Percentiles rank a stretch among this genome's conserved stretches.
Conservation (phyloP, 2,329 filamentous ascomycete genomes). For the Leptodontidium sp. region DNA sequence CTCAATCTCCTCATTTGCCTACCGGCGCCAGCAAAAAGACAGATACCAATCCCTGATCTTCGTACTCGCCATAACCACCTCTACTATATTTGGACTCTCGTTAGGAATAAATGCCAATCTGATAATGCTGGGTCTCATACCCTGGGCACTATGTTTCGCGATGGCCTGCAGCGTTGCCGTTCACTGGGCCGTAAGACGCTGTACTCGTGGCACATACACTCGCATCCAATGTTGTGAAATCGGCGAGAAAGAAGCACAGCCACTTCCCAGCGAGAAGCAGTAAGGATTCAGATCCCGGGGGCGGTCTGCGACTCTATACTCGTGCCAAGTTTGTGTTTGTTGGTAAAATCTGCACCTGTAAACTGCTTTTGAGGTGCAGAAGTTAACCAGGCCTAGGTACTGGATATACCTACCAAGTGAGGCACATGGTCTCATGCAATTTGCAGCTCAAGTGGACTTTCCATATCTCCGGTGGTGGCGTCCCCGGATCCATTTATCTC, state of each 20-base stretch:
- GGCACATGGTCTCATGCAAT: not conserved
- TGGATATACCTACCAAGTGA: not conserved
- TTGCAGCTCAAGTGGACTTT: not conserved
- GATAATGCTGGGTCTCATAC: conserved; percentile 48
- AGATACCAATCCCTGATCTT: conserved; percentile 47
- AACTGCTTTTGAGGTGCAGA: not conserved
- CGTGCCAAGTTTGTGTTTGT: not conserved
- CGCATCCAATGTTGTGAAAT: conserved; percentile 25
- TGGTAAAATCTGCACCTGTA: not conserved
- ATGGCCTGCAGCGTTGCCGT: conserved; percentile 47
- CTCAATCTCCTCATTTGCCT: conserved; percentile 49
- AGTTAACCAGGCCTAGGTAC: not conserved
- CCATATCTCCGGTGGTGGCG: not conserved
- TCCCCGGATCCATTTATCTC: not conserved
- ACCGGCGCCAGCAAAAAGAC: conserved; percentile 47
- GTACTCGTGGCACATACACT: conserved; percentile 33
- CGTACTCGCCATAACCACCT: conserved; percentile 38
- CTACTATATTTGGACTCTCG: conserved; percentile 41
- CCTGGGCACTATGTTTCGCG: conserved; percentile 49
- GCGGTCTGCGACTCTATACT: not conserved
- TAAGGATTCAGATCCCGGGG: conserved; percentile 15
- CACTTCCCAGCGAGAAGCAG: conserved; percentile 5
- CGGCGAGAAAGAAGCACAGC: conserved; percentile 27
- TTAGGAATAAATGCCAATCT: conserved; percentile 43
- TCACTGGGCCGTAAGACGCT: conserved; percentile 39